Conservation (phyloP, 1,284 basidiomycete species). For the Sanguinoderma infundibulare region DNA sequence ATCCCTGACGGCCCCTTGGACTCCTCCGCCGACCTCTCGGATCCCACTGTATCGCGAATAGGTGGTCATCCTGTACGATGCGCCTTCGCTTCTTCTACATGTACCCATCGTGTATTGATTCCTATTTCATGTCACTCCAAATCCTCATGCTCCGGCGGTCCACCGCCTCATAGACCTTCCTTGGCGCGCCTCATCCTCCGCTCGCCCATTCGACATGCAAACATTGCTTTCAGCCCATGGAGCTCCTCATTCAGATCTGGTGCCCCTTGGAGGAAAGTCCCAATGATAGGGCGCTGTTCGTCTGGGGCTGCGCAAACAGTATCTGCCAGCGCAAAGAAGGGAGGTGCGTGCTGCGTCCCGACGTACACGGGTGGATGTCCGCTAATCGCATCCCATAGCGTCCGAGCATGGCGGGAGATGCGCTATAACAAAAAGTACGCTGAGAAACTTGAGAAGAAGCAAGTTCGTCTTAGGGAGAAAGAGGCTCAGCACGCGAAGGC, state of each 20-base stretch:
- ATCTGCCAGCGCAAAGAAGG: slow-evolving; percentile 74
- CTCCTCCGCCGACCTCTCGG: slow-evolving; percentile 57
- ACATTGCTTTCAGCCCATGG: slow-evolving; percentile 71
- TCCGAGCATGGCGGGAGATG: slow-evolving; percentile 79
- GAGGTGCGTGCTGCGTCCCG: slow-evolving; percentile 39
- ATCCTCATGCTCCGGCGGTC: neutral
- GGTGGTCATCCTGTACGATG: slow-evolving; percentile 85
- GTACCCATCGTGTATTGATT: slow-evolving; percentile 44
- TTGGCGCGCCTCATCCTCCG: slow-evolving; percentile 36
- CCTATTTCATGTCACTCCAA: slow-evolving; percentile 25
- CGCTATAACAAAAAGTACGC: slow-evolving; percentile 76
- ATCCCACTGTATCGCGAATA: slow-evolving; percentile 83
- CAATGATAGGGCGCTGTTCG: slow-evolving; percentile 79
- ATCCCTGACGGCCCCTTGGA: slow-evolving; percentile 74
- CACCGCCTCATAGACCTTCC: slow-evolving; percentile 34
- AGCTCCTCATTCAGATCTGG: slow-evolving; percentile 83
- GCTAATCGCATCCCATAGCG: slow-evolving; percentile 43
- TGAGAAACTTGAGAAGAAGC: slow-evolving; percentile 60
- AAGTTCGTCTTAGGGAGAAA: slow-evolving; percentile 39
- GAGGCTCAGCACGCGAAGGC: slow-evolving; percentile 39
- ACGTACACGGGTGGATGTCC: neutral
- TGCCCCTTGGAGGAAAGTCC: slow-evolving; percentile 84
- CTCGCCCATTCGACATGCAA: slow-evolving; percentile 58
- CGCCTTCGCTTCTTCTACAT: slow-evolving; percentile 42
- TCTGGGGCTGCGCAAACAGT: slow-evolving; percentile 76